Evolutionary conservation across 2,329 filamentous ascomycete species (phyloP), one percentile per base, ranked within the genome.

Genomic region (Botrytis deweyae): DNA sequence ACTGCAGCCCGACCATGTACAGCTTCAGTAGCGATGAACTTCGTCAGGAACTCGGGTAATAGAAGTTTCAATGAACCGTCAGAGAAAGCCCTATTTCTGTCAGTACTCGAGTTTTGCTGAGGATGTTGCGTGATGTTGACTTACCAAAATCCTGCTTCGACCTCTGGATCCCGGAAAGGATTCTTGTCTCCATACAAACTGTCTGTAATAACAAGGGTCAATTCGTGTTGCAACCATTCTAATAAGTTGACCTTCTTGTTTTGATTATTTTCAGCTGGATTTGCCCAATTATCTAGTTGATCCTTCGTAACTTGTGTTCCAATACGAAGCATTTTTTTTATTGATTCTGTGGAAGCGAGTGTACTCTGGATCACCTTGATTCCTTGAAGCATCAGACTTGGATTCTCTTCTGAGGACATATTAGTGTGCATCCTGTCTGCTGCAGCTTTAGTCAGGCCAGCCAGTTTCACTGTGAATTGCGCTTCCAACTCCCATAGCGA

Each of bases 121-220:
- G 20, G 7, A 10, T 18, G 18, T 14, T 38, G 29, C 3, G 20
- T 46, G n/a, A 6, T n/a, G 9, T 22, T 10, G 25, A 68, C 70
- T 38, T 49, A 72, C 70, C 70, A 72, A 46, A 72, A 72, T 46
- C 70, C 70, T 38, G n/a, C 29, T 40, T 72, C 70, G 18, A 72
- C 49, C 3, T 72, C 36, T 25, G 70, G 44, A 29, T 72, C 63
- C 46, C 70, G 62, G 42, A 61, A 72, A n/a, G 63, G 70, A 29
- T 68, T 72, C 29, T 42, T 18, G 16, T 33, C 46, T 33, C 70
- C 63, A 68, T 72, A 72, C 29, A 72, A 38, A 61, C 70, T 67
- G 55, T 72, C 70, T 38, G 62, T 72, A 4, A 14, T 67, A 18
- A 66, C 49, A 25, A 68, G 18, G 16, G 70, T 72, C 52, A 72